Percentiles rank a stretch among this genome's conserved stretches.
phyloP scores from a whole-genome alignment of 768 basidiomycete species.

The Epithele typhae region DNA sequence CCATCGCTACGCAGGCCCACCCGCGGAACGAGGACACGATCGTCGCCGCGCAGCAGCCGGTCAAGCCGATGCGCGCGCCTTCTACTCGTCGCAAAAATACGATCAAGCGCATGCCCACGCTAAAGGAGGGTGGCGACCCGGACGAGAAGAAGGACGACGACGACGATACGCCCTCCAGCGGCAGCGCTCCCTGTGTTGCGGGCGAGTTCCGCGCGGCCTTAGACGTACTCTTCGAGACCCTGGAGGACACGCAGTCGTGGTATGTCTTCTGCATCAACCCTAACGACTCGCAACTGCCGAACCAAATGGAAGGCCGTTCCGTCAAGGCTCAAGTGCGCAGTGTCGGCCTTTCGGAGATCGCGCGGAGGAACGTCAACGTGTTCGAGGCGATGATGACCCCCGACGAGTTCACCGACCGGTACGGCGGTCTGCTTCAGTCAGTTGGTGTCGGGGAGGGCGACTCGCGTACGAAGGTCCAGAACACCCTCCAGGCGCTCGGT shows the following conservation, averaged over 20 bases:
- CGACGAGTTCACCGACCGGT: constrained; percentile 82
- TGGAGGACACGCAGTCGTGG: constrained; percentile 90
- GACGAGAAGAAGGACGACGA: constrained; percentile 51
- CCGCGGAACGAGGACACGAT: constrained; percentile 94
- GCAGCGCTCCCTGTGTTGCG: constrained; percentile 63
- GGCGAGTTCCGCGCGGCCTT: constrained; percentile 86
- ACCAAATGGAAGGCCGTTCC: constrained; percentile 87
- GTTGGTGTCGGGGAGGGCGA: constrained; percentile 57
- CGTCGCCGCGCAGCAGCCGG: constrained; percentile 88
- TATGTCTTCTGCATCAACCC: constrained; percentile 91
- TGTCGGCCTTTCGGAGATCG: constrained; percentile 73
- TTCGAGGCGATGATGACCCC: constrained; percentile 86
- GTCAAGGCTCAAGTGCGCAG: constrained; percentile 91
- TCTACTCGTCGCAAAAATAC: constrained; percentile 82
- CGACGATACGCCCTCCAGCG: constrained; percentile 30
- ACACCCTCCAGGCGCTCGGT: constrained; percentile 50
- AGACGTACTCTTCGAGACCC: constrained; percentile 80
- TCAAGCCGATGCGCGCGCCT: constrained; percentile 92
- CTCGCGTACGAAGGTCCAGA: constrained; percentile 55
- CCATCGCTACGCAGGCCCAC: constrained; percentile 89
- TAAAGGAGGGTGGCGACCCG: constrained; percentile 38
- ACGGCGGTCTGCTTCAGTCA: constrained; percentile 58
- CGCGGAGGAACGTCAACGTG: constrained; percentile 56
- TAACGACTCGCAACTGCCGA: constrained; percentile 92
- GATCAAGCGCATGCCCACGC: constrained; percentile 55